phyloP scores from a whole-genome alignment of 495 filamentous ascomycete genomes.

The Penicillium silybi region DNA sequence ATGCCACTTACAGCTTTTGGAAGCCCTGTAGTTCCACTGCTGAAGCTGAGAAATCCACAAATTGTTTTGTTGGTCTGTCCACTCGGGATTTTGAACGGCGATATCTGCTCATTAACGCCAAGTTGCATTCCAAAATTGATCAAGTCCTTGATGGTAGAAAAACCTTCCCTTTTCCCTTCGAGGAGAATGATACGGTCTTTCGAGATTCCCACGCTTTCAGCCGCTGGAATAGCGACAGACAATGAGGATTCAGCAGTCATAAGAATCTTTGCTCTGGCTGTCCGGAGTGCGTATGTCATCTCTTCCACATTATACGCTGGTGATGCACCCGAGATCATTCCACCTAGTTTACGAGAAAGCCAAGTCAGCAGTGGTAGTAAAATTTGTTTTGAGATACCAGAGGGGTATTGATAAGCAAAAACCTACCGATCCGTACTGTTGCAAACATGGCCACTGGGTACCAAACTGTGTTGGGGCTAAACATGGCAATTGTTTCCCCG shows the following conservation, averaged over 20 bases:
- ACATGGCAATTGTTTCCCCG: conserved; percentile 51
- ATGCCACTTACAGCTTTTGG: conserved; percentile 25
- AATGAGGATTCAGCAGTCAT: conserved; percentile 51
- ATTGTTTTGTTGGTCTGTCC: conserved; percentile 53
- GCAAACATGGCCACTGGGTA: conserved; percentile 59
- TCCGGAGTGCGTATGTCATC: conserved; percentile 57
- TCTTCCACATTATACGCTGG: conserved; percentile 61
- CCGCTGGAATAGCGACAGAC: conserved; percentile 48
- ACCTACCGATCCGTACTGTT: too few relatives aligned
- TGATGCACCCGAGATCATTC: conserved; percentile 51
- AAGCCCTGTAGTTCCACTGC: conserved; percentile 35
- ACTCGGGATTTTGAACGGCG: conserved; percentile 38
- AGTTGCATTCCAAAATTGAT: conserved; percentile 39
- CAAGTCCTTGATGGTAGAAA: conserved; percentile 47
- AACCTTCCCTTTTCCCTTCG: conserved; percentile 47
- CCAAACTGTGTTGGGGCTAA: conserved; percentile 57
- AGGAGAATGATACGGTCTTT: conserved; percentile 50
- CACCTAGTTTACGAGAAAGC: conserved; percentile 46
- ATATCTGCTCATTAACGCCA: conserved; percentile 30
- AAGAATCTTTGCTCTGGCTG: conserved; percentile 49
- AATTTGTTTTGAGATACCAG: too few relatives aligned
- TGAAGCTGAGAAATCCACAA: conserved; percentile 55
- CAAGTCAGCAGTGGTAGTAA: too few relatives aligned
- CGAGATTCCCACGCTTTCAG: conserved; percentile 48
- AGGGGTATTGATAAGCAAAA: too few relatives aligned